These are phyloP conservation scores for Teratosphaeria destructans DNA, from an alignment of 2,329 filamentous ascomycete genomes.

Conservation along the genomic window DNA sequence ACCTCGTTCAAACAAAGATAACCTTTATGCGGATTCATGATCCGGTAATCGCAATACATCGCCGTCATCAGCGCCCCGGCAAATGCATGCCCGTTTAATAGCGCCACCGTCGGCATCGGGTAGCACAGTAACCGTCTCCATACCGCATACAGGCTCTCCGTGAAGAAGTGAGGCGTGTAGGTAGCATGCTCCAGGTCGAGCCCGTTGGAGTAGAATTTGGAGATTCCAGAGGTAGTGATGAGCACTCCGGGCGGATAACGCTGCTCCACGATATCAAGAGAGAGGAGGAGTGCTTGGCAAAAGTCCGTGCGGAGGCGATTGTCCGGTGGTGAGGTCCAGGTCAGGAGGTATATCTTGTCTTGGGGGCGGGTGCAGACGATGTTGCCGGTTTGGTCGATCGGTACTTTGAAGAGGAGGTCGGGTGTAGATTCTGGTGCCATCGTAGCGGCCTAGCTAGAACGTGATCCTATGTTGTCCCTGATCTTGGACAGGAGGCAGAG, in stretches of 20 bases:
- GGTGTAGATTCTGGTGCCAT: background rate
- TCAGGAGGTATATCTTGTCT: slow-evolving; percentile 58
- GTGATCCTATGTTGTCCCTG: no score
- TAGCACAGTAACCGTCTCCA: slow-evolving; percentile 59
- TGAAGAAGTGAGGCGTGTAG: slow-evolving; percentile 48
- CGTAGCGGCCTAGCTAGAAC: background rate
- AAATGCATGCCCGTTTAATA: slow-evolving; percentile 71
- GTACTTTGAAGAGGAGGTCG: slow-evolving; percentile 19
- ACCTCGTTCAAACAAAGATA: slow-evolving; percentile 74
- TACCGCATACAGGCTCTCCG: slow-evolving; percentile 50
- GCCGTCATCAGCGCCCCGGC: slow-evolving; percentile 73
- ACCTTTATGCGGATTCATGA: slow-evolving; percentile 61
- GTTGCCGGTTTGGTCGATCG: slow-evolving; percentile 29
- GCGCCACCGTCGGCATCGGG: slow-evolving; percentile 72
- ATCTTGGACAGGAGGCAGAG: no score
- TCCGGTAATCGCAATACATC: slow-evolving; percentile 66
- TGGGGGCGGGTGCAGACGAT: slow-evolving; percentile 53
- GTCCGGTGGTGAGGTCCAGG: slow-evolving; percentile 60
- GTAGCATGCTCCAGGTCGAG: slow-evolving; percentile 64
- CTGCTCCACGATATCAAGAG: slow-evolving; percentile 66
- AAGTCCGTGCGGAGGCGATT: slow-evolving; percentile 64
- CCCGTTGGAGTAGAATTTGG: slow-evolving; percentile 61
- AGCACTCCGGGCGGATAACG: slow-evolving; percentile 60
- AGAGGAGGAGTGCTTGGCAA: slow-evolving; percentile 55
- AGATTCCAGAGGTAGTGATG: slow-evolving; percentile 62